A percentile compares a stretch with the other conserved stretches of the same genome.
These are phyloP conservation scores for Nymphaea thermarum DNA, from an alignment of 164 flowering plant species.

Conservation along the genomic window DNA sequence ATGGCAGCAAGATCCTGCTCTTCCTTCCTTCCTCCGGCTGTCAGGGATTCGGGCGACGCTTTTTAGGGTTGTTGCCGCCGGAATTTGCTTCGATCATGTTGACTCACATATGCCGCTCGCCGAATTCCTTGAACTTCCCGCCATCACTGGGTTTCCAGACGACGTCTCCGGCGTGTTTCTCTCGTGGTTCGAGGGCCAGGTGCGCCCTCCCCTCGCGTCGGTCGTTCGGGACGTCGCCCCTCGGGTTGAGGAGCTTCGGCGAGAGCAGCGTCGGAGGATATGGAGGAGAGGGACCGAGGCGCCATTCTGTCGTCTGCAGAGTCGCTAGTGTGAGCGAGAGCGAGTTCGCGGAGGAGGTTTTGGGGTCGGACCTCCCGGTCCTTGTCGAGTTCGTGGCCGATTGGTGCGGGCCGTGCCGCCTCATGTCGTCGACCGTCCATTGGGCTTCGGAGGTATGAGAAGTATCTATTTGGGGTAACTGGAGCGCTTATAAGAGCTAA, in stretches of 20 bases:
- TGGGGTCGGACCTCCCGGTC: conserved; percentile 58
- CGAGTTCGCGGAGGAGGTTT: conserved; percentile 42
- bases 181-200: neutral
- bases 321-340: conserved; percentile 35
- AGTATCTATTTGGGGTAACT: too few species aligned
- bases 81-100: neutral
- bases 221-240: neutral
- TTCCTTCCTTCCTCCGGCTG: neutral
- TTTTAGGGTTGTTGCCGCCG: too few species aligned
- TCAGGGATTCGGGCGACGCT: neutral
- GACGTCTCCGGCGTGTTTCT: neutral
- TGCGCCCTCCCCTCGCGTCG: neutral
- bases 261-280: neutral
- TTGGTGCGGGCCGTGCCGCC: conserved; percentile 91
- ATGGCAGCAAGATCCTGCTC: neutral
- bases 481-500: too few species aligned
- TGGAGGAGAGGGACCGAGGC: neutral
- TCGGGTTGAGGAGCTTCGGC: neutral
- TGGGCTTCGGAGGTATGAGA: conserved; percentile 44
- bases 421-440: conserved; percentile 54
- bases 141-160: neutral
- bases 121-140: neutral
- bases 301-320: conserved; percentile 11
- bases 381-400: conserved; percentile 79
- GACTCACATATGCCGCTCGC: neutral